Percentiles rank a stretch among this genome's conserved stretches.
Conservation (phyloP, 2,329 filamentous ascomycete genomes). For the Colletotrichum zoysiae region DNA sequence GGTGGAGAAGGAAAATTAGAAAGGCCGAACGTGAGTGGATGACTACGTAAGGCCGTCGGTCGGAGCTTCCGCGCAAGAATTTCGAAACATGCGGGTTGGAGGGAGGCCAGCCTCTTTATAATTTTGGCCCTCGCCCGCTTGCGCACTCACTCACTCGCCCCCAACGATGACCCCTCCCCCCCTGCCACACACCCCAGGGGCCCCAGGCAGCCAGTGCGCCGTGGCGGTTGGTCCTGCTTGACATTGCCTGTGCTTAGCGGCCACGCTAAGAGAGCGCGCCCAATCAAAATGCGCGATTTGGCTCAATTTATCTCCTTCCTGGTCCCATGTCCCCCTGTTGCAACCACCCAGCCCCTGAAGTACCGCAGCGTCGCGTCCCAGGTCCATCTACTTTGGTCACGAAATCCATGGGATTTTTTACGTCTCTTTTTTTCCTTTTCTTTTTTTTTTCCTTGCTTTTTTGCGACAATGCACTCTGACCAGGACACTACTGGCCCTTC, state of each 20-base stretch:
- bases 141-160: conserved; percentile 55
- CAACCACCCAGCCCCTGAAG: conserved; percentile 54
- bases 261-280: conserved; percentile 50
- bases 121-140: conserved; percentile 59
- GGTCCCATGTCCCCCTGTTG: conserved; percentile 50
- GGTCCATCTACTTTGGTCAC: conserved; percentile 27
- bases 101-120: conserved; percentile 69
- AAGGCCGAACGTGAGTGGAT: conserved; percentile 61
- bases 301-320: conserved; percentile 57
- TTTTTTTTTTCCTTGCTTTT: conserved; percentile 7
- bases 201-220: conserved; percentile 48
- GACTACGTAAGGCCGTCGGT: conserved; percentile 66
- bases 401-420: background rate
- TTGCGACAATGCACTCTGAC: conserved; percentile 37
- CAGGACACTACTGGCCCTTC: conserved; percentile 15
- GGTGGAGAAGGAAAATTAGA: conserved; percentile 52
- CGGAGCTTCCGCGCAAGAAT: conserved; percentile 67
- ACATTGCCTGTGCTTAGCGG: conserved; percentile 54
- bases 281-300: conserved; percentile 53
- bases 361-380: conserved; percentile 44
- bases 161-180: conserved; percentile 55
- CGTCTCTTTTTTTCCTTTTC: background rate
- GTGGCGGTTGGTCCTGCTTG: conserved; percentile 58
- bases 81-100: conserved; percentile 63
- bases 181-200: conserved; percentile 36